A percentile compares a stretch with the other conserved stretches of the same genome.
Conservation (phyloP, 495 filamentous ascomycete species). For the Aspergillus coremiiformis region DNA sequence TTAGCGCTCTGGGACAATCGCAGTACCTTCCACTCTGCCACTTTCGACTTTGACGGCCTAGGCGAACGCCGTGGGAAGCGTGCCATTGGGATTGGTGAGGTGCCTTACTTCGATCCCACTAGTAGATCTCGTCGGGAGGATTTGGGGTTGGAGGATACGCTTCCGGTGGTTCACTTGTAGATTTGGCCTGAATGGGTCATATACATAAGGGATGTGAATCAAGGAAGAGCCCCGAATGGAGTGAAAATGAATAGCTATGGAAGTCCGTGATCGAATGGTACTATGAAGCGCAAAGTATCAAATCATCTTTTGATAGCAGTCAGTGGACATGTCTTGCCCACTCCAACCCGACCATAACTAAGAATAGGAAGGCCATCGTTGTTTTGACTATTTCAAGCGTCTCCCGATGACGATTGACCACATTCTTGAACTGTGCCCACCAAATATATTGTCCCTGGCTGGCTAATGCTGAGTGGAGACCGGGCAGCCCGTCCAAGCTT, state of each 20-base stretch:
- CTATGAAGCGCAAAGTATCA: no score
- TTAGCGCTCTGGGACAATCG: constrained; percentile 72
- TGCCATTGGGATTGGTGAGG: constrained; percentile 57
- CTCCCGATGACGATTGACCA: constrained; percentile 13
- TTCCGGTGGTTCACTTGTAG: no score
- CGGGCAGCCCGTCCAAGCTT: constrained; percentile 50
- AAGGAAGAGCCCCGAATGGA: no score
- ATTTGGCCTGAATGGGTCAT: no score
- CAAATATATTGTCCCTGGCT: constrained; percentile 8
- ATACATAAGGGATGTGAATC: no score
- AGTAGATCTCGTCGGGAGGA: constrained; percentile 39
- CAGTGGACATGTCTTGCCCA: constrained; percentile 13
- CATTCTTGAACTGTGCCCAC: constrained; percentile 10
- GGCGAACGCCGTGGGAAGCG: constrained; percentile 54
- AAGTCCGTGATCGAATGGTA: no score
- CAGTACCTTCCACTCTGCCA: constrained; percentile 60
- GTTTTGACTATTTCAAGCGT: constrained; percentile 16
- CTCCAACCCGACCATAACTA: constrained; percentile 12
- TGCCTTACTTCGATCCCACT: constrained; percentile 51
- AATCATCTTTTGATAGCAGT: no score
- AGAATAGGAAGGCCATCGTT: constrained; percentile 12
- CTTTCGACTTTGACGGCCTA: constrained; percentile 54
- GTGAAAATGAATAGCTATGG: no score
- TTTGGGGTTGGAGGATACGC: constrained; percentile 16
- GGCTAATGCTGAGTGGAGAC: constrained; percentile 34